These are phyloP conservation scores for Rhamnella rubrinervis DNA, from an alignment of 331 rosid genomes.

Conservation along the genomic window DNA sequence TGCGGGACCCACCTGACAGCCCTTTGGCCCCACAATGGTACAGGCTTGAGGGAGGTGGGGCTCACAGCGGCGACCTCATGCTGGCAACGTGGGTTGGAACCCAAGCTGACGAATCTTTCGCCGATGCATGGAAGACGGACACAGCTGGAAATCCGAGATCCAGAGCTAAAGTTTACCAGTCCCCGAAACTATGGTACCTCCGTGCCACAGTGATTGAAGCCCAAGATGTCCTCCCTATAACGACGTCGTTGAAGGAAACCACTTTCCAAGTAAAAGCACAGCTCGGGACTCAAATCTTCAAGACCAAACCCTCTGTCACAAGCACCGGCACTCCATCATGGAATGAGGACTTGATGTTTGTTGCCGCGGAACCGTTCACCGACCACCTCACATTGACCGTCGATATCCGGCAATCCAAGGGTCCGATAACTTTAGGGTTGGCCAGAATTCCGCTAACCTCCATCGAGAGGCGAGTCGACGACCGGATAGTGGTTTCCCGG, in stretches of 20 bases:
- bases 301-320: conserved; percentile 35
- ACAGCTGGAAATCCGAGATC: conserved; percentile 37
- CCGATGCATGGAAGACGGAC: conserved; percentile 77
- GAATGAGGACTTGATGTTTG: conserved; percentile 80
- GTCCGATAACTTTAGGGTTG: conserved; percentile 32
- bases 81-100: conserved; percentile 95
- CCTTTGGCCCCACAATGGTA: conserved; percentile 94
- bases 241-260: conserved; percentile 34
- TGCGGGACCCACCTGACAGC: conserved; percentile 90
- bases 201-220: conserved; percentile 75
- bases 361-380: conserved; percentile 67
- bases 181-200: conserved; percentile 91
- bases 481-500: conserved; percentile 60
- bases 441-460: conserved; percentile 40
- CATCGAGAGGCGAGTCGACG: conserved; percentile 80
- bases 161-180: conserved; percentile 63
- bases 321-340: conserved; percentile 51
- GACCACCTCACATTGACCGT: conserved; percentile 47
- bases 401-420: conserved; percentile 52
- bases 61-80: conserved; percentile 67
- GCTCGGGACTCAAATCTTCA: conserved; percentile 59
- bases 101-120: conserved; percentile 82
- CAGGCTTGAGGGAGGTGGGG: conserved; percentile 69
- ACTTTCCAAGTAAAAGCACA: conserved; percentile 59
- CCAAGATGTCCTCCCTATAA: conserved; percentile 46